phyloP scores from a whole-genome alignment of 106 monocot species.

The Agapanthus africanus region DNA sequence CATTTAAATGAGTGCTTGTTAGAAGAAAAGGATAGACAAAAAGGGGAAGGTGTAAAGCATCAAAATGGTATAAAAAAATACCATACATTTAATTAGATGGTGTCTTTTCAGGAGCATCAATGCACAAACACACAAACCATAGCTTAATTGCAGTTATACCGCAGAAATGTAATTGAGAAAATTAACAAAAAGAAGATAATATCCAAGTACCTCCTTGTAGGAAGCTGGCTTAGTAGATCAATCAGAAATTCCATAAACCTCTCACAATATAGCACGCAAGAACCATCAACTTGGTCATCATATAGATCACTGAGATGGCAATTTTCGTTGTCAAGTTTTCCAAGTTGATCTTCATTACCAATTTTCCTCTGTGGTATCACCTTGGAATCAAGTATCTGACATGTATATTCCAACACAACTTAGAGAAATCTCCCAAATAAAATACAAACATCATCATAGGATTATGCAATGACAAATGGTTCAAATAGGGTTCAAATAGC shows the following conservation, averaged over 20 bases:
- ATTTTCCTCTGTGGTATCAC: conserved; percentile 35
- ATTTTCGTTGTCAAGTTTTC: conserved; percentile 11
- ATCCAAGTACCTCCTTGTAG: conserved; percentile 69
- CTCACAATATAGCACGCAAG: conserved; percentile 87
- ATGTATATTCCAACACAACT: conserved; percentile 3
- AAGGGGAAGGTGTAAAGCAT: neutral
- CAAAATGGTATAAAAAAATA: neutral
- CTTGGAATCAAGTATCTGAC: conserved; percentile 86
- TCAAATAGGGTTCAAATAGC: too few relatives aligned
- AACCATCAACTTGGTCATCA: conserved; percentile 63
- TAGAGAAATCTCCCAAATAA: neutral
- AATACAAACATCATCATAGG: neutral
- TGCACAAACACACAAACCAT: too few relatives aligned
- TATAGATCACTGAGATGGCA: conserved; percentile 24
- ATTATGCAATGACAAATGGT: neutral
- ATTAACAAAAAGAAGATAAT: neutral
- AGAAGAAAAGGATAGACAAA: neutral
- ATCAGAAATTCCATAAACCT: conserved; percentile 96
- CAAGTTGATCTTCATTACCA: conserved; percentile 8
- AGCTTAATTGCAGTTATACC: too few relatives aligned
- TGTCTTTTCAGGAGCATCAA: neutral
- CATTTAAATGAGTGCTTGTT: neutral
- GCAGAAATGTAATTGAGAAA: neutral
- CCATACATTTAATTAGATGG: neutral
- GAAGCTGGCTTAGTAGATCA: conserved; percentile 94